phyloP scores from a whole-genome alignment of 768 basidiomycete species.

The Naematelia encephala region DNA sequence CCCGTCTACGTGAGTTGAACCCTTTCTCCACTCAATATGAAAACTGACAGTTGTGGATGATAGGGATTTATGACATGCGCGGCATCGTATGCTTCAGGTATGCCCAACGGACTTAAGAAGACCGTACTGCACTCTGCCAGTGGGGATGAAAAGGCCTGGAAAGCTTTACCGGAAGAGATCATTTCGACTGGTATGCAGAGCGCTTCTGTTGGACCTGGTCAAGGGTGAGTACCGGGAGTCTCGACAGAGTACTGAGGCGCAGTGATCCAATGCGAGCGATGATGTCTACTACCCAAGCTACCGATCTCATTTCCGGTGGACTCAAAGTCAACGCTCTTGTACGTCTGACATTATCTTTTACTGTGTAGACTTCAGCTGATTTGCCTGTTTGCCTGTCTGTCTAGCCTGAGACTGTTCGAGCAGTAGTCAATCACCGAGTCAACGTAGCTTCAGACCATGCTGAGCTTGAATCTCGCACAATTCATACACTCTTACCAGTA shows the following conservation, averaged over 20 bases:
- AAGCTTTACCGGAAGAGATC: constrained; percentile 49
- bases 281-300: constrained; percentile 61
- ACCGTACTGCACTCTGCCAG: constrained; percentile 24
- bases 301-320: constrained; percentile 59
- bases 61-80: constrained; percentile 59
- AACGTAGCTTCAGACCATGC: constrained; percentile 37
- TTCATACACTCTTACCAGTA: constrained; percentile 29
- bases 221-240: constrained; percentile 10
- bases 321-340: constrained; percentile 67
- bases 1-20: constrained; percentile 23
- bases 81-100: constrained; percentile 59
- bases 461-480: constrained; percentile 30
- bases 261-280: constrained; percentile 10
- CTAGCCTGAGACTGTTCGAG: constrained; percentile 37
- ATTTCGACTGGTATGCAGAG: constrained; percentile 19
- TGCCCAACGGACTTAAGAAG: constrained; percentile 51
- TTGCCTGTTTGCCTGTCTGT: too few relatives aligned
- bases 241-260: constrained; percentile 29
- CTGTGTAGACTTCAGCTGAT: too few relatives aligned
- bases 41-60: too few relatives aligned
- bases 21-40: too few relatives aligned
- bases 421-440: constrained; percentile 47
- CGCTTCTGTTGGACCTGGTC: constrained; percentile 21
- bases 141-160: constrained; percentile 54
- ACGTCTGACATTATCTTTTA: too few relatives aligned